A percentile compares a stretch with the other conserved stretches of the same genome.
Conservation (phyloP, 495 filamentous ascomycete species). For the Talaromyces borbonicus region DNA sequence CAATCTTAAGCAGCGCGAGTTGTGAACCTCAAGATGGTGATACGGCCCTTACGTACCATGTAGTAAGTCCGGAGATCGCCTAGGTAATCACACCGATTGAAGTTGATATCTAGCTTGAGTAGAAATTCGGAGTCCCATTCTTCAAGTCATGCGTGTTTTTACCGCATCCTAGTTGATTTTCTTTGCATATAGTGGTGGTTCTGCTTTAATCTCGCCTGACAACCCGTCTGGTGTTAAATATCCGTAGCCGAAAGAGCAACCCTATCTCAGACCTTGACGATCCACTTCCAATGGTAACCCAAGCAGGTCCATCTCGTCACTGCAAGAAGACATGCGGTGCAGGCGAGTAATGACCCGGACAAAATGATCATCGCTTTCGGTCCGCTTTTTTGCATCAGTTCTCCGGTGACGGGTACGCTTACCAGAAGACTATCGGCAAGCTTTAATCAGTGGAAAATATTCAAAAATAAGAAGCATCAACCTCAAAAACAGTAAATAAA, state of each 20-base stretch:
- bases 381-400: slow-evolving; percentile 32
- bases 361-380: slow-evolving; percentile 25
- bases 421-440: slow-evolving; percentile 22
- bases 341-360: slow-evolving; percentile 27
- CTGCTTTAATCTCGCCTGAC: no score
- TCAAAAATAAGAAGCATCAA: not conserved
- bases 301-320: slow-evolving; percentile 41
- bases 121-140: no score
- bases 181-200: no score
- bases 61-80: no score
- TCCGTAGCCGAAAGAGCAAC: not conserved
- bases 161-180: no score
- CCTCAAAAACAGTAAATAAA: not conserved
- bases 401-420: slow-evolving; percentile 31
- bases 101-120: no score
- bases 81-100: no score
- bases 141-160: no score
- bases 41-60: no score
- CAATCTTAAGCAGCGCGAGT: no score
- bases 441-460: not conserved
- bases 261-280: slow-evolving; percentile 21
- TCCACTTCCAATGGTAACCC: slow-evolving; percentile 38
- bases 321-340: slow-evolving; percentile 27
- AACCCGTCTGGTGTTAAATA: not conserved
- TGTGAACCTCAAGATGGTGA: no score